Percentiles rank a stretch among this genome's conserved stretches.
phyloP scores from a whole-genome alignment of 345 rosid genomes.

The Citrus trifoliata region DNA sequence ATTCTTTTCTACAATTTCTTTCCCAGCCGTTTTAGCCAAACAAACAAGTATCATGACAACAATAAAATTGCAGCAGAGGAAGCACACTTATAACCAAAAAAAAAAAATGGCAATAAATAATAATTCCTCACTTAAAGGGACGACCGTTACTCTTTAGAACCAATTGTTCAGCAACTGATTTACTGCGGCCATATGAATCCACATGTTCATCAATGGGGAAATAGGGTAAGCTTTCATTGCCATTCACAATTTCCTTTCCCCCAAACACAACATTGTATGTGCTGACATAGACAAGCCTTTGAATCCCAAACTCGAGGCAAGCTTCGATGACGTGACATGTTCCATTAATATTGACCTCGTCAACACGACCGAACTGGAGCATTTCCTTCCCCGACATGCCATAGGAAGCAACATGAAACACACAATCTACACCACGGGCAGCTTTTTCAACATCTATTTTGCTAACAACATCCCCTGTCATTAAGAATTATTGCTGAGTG shows the following conservation, averaged over 20 bases:
- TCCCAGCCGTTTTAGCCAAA: neutral
- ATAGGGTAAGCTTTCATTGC: conserved; percentile 73
- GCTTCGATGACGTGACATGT: conserved; percentile 75
- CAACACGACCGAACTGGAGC: conserved; percentile 81
- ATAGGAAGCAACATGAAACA: conserved; percentile 81
- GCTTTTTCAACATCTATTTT: conserved; percentile 67
- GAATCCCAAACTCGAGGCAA: conserved; percentile 56
- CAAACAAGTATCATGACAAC: too few species aligned
- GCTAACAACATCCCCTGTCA: conserved; percentile 53
- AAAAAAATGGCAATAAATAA: neutral
- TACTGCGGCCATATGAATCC: conserved; percentile 73
- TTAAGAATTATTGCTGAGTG: neutral
- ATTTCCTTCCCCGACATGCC: conserved; percentile 98
- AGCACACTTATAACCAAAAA: neutral
- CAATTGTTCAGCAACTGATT: conserved; percentile 81
- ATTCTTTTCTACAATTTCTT: neutral
- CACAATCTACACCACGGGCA: conserved; percentile 66
- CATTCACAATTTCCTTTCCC: conserved; percentile 75
- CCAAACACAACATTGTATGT: conserved; percentile 93
- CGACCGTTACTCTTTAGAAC: conserved; percentile 73
- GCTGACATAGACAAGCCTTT: conserved; percentile 78
- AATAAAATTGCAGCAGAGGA: too few species aligned
- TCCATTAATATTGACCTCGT: conserved; percentile 78
- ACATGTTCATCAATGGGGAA: conserved; percentile 77
- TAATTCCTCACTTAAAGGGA: conserved; percentile 61